Evolutionary conservation across 2,329 filamentous ascomycete genomes (phyloP).

Genomic region (Monilinia aucupariae): DNA sequence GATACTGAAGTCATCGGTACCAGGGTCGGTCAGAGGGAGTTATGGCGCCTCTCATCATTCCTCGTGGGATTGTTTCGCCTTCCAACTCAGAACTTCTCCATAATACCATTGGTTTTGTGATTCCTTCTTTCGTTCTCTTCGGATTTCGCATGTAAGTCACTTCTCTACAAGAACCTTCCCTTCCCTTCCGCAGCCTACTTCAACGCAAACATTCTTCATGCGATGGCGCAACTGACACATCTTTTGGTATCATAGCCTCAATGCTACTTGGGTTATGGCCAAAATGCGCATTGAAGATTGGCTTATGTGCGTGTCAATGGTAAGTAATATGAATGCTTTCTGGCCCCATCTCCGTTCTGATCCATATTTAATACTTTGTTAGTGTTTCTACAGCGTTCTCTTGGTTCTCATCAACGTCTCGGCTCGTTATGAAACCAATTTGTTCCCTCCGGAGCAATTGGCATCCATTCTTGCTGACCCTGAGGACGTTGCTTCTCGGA

Average conservation of each 20-base stretch:
- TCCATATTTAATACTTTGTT: background rate
- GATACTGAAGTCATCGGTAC: background rate
- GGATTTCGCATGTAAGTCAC: slow-evolving; percentile 24
- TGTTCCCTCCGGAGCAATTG: slow-evolving; percentile 37
- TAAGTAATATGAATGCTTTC: slow-evolving; percentile 21
- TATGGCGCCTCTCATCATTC: background rate
- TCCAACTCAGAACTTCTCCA: slow-evolving; percentile 22
- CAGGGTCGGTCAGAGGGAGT: no score
- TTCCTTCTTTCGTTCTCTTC: slow-evolving; percentile 21
- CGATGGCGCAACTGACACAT: background rate
- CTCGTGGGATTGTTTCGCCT: slow-evolving; percentile 21
- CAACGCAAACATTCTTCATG: no score
- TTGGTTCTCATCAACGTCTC: slow-evolving; percentile 38
- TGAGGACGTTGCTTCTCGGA: slow-evolving; percentile 39
- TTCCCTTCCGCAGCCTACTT: background rate
- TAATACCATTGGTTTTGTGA: slow-evolving; percentile 27
- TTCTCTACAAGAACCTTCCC: background rate
- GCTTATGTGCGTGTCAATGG: slow-evolving; percentile 37
- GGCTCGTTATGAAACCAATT: slow-evolving; percentile 37
- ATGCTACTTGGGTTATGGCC: slow-evolving; percentile 21
- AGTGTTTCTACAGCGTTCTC: slow-evolving; percentile 37
- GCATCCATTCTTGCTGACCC: slow-evolving; percentile 34
- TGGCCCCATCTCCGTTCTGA: background rate
- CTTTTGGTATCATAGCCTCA: slow-evolving; percentile 17
- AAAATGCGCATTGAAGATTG: slow-evolving; percentile 35